These are phyloP conservation scores for Teunomyces gatunensis DNA, from an alignment of 805 yeast species.

Conservation along the genomic window DNA sequence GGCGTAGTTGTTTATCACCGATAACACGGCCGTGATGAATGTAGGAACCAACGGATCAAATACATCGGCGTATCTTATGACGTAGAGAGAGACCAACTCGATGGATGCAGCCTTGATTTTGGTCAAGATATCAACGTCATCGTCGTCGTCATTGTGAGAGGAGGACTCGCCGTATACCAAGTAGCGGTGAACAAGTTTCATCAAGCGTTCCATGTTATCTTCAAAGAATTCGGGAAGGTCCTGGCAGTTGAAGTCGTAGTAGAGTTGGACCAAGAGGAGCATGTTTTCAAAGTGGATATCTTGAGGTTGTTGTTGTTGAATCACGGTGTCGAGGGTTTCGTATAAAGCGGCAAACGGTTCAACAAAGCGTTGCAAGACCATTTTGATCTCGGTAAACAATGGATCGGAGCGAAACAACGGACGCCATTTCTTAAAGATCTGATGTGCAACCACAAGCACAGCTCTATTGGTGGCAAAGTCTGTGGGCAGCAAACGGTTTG, in stretches of 20 bases:
- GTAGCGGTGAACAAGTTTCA: slow-evolving; percentile 81
- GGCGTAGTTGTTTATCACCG: slow-evolving; percentile 56
- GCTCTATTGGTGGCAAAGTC: slow-evolving; percentile 79
- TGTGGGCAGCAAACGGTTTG: slow-evolving; percentile 57
- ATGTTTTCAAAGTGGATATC: slow-evolving; percentile 65
- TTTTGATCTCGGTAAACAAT: slow-evolving; percentile 78
- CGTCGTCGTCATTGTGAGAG: slow-evolving; percentile 42
- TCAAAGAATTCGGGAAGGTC: slow-evolving; percentile 98
- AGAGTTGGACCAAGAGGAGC: slow-evolving; percentile 71
- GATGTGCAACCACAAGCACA: slow-evolving; percentile 87
- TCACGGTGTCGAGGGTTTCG: slow-evolving; percentile 61
- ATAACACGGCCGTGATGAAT: slow-evolving; percentile 84
- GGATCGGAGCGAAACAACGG: slow-evolving; percentile 91
- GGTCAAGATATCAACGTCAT: slow-evolving; percentile 65
- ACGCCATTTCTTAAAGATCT: slow-evolving; percentile 96
- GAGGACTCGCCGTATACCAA: slow-evolving; percentile 43
- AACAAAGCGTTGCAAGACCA: slow-evolving; percentile 81
- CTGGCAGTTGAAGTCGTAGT: slow-evolving; percentile 93
- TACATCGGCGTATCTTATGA: slow-evolving; percentile 89
- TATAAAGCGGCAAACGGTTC: slow-evolving; percentile 74
- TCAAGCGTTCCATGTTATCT: slow-evolving; percentile 74
- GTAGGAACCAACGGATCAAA: slow-evolving; percentile 73
- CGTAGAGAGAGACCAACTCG: slow-evolving; percentile 81
- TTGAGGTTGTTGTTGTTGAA: slow-evolving; percentile 55
- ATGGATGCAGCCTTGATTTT: slow-evolving; percentile 77